Conservation (phyloP, 768 basidiomycete genomes). For the Tricholoma sp. region DNA sequence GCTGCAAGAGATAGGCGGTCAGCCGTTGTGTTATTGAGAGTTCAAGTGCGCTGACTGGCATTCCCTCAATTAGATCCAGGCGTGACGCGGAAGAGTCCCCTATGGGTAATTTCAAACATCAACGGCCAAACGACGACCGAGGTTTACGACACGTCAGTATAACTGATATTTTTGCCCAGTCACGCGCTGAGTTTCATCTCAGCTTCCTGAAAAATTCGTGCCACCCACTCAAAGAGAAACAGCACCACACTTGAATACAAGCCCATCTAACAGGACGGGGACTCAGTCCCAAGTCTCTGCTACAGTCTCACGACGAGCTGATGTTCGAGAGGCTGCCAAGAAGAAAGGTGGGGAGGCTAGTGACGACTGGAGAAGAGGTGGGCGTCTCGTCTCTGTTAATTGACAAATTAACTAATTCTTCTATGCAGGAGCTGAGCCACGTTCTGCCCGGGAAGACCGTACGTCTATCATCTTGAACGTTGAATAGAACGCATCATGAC, state of each 20-base stretch:
- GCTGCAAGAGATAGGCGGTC: conserved; percentile 68
- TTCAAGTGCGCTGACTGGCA: background rate
- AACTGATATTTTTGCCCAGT: conserved; percentile 4
- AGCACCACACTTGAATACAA: conserved; percentile 52
- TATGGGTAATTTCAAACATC: conserved; percentile 92
- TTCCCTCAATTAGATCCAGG: conserved; percentile 48
- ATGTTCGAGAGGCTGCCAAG: conserved; percentile 55
- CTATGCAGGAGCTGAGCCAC: conserved; percentile 43
- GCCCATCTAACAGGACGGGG: conserved; percentile 35
- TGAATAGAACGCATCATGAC: conserved; percentile 1
- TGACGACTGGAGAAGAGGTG: conserved; percentile 87
- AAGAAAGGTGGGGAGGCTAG: conserved; percentile 69
- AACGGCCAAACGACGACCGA: conserved; percentile 59
- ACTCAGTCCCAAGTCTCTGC: conserved; percentile 29
- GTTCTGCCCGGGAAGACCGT: conserved; percentile 62
- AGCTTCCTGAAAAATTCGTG: conserved; percentile 87
- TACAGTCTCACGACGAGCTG: conserved; percentile 45
- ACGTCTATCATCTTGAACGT: conserved; percentile 16
- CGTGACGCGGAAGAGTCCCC: conserved; percentile 81
- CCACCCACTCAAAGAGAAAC: conserved; percentile 69
- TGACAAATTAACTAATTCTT: conserved; percentile 7
- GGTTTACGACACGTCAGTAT: conserved; percentile 64
- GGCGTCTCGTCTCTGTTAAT: conserved; percentile 20
- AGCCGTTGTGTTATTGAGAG: conserved; percentile 12
- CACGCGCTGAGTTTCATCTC: conserved; percentile 2